Conservation (phyloP, 2,329 filamentous ascomycete genomes). For the Colletotrichum caudatum region DNA sequence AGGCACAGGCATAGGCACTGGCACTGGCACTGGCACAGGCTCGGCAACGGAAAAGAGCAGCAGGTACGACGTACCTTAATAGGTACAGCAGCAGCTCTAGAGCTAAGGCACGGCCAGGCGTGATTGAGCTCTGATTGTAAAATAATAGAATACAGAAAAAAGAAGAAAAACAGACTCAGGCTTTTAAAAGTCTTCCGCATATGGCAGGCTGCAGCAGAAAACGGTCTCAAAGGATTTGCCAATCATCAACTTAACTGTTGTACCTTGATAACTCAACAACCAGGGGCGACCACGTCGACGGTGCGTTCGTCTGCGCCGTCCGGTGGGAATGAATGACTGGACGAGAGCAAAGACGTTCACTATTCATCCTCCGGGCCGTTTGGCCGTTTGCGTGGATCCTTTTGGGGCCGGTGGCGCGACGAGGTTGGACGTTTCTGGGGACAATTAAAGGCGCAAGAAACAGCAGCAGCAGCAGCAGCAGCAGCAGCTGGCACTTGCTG, state of each 20-base stretch:
- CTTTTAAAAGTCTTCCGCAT: no score
- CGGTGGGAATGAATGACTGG: slow-evolving; percentile 5
- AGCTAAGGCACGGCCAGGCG: not conserved
- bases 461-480: slow-evolving; percentile 13
- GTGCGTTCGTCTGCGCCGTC: slow-evolving; percentile 11
- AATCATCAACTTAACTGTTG: not conserved
- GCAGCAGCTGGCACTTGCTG: slow-evolving; percentile 21
- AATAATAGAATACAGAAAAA: not conserved
- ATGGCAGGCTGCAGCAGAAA: not conserved
- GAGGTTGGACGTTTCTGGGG: slow-evolving; percentile 26
- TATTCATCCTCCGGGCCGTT: slow-evolving; percentile 1
- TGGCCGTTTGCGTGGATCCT: slow-evolving; percentile 3
- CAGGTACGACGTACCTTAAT: not conserved
- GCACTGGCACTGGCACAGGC: no score
- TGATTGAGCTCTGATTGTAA: not conserved
- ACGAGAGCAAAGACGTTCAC: slow-evolving; percentile 6
- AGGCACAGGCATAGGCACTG: not conserved
- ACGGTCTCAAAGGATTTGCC: not conserved
- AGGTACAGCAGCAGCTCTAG: slow-evolving; percentile 12
- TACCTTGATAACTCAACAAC: not conserved
- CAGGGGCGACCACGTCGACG: slow-evolving; percentile 9
- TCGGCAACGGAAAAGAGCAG: slow-evolving; percentile 16
- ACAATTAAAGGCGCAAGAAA: slow-evolving; percentile 12
- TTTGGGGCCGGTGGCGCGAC: slow-evolving; percentile 29
- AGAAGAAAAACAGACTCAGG: not conserved